A percentile compares a stretch with the other conserved stretches of the same genome.
These are phyloP conservation scores for Articulospora tetracladia DNA, from an alignment of 495 filamentous ascomycete species.

Conservation along the genomic window DNA sequence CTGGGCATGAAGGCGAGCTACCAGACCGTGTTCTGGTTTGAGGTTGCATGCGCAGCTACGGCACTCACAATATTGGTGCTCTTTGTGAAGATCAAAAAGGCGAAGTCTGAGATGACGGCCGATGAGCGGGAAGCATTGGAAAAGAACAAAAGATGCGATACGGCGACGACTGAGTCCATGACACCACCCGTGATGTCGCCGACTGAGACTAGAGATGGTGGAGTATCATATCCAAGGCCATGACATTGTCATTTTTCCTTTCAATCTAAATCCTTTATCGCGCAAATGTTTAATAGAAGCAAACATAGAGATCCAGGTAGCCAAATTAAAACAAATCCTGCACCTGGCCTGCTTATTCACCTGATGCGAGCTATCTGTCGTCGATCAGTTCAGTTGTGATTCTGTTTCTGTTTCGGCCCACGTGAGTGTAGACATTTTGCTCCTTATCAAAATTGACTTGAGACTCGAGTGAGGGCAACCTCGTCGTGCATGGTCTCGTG, in stretches of 20 bases:
- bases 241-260: background rate
- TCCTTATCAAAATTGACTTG: background rate
- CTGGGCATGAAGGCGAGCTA: constrained; percentile 47
- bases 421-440: background rate
- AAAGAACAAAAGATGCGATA: background rate
- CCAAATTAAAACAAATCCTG: no score
- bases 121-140: constrained; percentile 54
- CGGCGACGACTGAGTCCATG: background rate
- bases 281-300: background rate
- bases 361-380: background rate
- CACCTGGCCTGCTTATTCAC: background rate
- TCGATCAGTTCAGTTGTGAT: background rate
- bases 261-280: background rate
- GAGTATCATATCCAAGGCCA: background rate
- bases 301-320: background rate
- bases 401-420: background rate
- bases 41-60: constrained; percentile 49
- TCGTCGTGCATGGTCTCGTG: background rate
- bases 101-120: constrained; percentile 63
- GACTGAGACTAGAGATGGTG: background rate
- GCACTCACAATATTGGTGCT: constrained; percentile 52
- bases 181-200: background rate
- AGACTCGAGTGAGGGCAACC: background rate
- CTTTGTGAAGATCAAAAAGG: constrained; percentile 64
- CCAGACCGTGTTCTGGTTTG: constrained; percentile 66